phyloP scores from a whole-genome alignment of 2,329 filamentous ascomycete species.

The Talaromyces sp. region DNA sequence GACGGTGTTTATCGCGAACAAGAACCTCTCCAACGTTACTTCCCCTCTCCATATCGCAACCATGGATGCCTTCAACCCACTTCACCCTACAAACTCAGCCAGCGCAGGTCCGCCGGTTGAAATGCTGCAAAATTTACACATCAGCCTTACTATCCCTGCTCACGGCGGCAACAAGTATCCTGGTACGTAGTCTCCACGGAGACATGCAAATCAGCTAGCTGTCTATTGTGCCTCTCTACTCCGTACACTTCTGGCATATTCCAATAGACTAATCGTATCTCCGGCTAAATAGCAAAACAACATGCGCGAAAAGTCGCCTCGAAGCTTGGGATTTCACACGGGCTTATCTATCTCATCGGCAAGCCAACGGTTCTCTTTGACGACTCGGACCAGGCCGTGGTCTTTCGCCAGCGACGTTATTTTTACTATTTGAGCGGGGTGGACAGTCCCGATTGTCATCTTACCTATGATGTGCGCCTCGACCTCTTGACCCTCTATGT shows the following conservation, averaged over 20 bases:
- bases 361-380: constrained; percentile 47
- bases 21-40: not conserved
- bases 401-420: constrained; percentile 57
- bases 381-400: constrained; percentile 55
- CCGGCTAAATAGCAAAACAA: constrained; percentile 40
- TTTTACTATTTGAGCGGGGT: constrained; percentile 58
- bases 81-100: not conserved
- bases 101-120: not conserved
- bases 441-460: constrained; percentile 50
- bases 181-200: constrained; percentile 20
- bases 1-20: not conserved
- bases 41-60: not conserved
- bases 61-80: constrained; percentile 3
- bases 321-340: constrained; percentile 37
- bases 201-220: not conserved
- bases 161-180: constrained; percentile 37
- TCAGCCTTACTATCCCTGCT: constrained; percentile 24
- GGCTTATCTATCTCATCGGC: constrained; percentile 56
- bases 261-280: not conserved
- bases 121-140: constrained; percentile 18
- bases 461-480: constrained; percentile 54
- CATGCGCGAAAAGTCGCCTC: constrained; percentile 46
- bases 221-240: not conserved
- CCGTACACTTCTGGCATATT: constrained; percentile 4
- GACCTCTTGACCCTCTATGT: constrained; percentile 70